Conservation (phyloP, 345 rosid genomes). For the Arabis alpina region DNA sequence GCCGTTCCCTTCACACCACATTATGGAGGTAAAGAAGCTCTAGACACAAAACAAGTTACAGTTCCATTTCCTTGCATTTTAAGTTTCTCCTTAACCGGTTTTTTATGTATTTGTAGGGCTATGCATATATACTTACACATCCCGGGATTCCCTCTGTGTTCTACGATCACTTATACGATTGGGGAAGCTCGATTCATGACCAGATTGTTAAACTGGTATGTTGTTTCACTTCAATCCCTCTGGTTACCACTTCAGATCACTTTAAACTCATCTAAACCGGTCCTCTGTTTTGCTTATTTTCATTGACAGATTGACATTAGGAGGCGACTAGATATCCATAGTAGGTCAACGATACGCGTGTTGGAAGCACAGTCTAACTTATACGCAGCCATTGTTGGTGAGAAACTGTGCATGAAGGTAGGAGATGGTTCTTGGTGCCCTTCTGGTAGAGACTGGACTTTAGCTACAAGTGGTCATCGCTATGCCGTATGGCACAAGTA, state of each 20-base stretch:
- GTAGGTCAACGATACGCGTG: constrained; percentile 64
- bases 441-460: constrained; percentile 71
- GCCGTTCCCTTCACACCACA: constrained; percentile 80
- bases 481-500: constrained; percentile 87
- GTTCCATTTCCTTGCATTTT: constrained; percentile 4
- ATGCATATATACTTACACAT: constrained; percentile 87
- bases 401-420: constrained; percentile 79
- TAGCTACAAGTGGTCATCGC: constrained; percentile 72
- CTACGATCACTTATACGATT: constrained; percentile 83
- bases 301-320: constrained; percentile 61
- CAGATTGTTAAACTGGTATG: constrained; percentile 80
- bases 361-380: constrained; percentile 70
- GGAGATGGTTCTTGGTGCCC: constrained; percentile 97
- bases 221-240: background rate
- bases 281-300: background rate
- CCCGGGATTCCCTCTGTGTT: constrained; percentile 90
- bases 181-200: constrained; percentile 69
- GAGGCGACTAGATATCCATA: constrained; percentile 64
- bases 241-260: background rate
- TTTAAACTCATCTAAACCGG: background rate
- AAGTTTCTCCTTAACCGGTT: background rate
- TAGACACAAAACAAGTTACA: background rate
- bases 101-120: constrained; percentile 58
- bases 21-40: constrained; percentile 71
- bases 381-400: constrained; percentile 77